Evolutionary conservation across 805 yeast genomes (phyloP), one percentile per base, ranked within the genome.

Genomic region (Naumovozyma dairenensis): DNA sequence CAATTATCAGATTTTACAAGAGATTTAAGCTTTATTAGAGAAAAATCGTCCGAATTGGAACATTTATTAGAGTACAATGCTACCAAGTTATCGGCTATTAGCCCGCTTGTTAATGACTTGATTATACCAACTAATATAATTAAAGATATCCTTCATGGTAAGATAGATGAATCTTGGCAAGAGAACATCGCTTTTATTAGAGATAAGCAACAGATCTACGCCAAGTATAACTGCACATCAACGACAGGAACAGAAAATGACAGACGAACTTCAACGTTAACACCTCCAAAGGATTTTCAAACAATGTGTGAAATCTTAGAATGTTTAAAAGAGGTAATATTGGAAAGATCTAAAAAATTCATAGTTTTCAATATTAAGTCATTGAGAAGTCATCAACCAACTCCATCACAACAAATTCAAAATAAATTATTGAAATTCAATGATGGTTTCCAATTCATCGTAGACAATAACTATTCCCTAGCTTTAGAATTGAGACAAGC

Each of bases 401-500:
- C 67, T 0, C 73, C 89, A 8, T 78, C 94, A 0, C 95, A 85
- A 49, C 65, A 66, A 1, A 64, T 87, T 10, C 97, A 92, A 55
- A 66, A 67, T 24, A 70, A 71, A 20, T 57, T 92, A 32, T 53
- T 84, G 3, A 64, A 67, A 27, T 75, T 77, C n/a, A 72, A 70
- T 39, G 83, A 78, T 32, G 65, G 74, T 1, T 81, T 61, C 44
- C 59, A 60, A 3, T 85, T 82, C 39, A 53, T 89, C 25, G 54
- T 63, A 4, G 48, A 58, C 4, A 71, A 74, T 32, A 72, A 80
- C 37, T 66, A 70, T 6, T 66, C 74, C 5, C 59, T 92, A 35
- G 89, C 94, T 0, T 53, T 62, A 12, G 92, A 84, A 49, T 66
- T 92, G 25, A 69, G 76, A 35, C 71, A 71, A 46, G 97, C 96